Conservation (phyloP, 1,139 yeast species). For the Saccharomyces hybrid region DNA sequence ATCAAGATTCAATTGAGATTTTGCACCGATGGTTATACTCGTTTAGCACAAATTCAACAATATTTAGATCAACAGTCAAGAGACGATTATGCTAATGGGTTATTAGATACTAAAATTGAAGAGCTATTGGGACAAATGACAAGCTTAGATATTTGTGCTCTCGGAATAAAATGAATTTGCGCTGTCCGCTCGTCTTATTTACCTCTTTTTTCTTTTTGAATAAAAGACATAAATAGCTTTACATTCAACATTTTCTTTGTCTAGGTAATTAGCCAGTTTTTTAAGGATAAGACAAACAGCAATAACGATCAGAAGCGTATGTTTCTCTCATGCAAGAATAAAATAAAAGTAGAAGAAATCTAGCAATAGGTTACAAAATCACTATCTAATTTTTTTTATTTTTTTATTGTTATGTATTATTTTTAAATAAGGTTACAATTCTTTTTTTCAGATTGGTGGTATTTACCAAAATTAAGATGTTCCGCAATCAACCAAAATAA, state of each 20-base stretch:
- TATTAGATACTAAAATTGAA: slow-evolving; percentile 76
- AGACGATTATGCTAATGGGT: slow-evolving; percentile 92
- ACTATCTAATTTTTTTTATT: neutral
- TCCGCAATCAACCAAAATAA: slow-evolving; percentile 3
- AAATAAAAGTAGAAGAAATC: neutral
- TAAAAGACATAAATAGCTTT: neutral
- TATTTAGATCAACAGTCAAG: slow-evolving; percentile 80
- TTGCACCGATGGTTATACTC: slow-evolving; percentile 92
- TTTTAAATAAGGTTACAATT: slow-evolving; percentile 11
- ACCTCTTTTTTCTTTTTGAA: neutral
- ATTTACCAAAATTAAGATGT: neutral
- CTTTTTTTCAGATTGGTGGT: neutral
- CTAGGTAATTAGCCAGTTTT: neutral
- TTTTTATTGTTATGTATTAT: slow-evolving; percentile 8
- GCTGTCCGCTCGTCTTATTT: neutral
- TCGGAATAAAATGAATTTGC: slow-evolving; percentile 28
- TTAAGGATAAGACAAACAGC: neutral
- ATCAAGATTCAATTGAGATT: slow-evolving; percentile 91
- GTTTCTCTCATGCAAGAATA: neutral
- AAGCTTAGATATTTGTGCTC: slow-evolving; percentile 54
- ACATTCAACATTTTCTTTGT: neutral
- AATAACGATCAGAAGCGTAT: neutral
- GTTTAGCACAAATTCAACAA: slow-evolving; percentile 93
- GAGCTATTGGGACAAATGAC: slow-evolving; percentile 81
- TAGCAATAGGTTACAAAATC: neutral